Evolutionary conservation across 306 rosid genomes (phyloP).

Genomic region (Vigna mungo): DNA sequence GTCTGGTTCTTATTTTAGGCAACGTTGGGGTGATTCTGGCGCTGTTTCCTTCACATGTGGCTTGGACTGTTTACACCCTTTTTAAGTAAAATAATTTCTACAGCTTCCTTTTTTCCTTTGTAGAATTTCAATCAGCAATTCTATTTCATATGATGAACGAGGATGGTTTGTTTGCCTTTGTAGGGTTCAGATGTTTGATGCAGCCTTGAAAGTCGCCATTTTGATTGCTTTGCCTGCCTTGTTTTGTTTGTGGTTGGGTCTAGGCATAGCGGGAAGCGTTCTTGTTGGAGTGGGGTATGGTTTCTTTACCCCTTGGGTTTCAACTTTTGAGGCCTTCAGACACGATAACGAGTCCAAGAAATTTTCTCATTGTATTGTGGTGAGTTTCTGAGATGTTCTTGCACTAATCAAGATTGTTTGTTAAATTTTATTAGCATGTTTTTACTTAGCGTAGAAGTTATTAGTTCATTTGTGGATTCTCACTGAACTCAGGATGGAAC

Average conservation of each 20-base stretch:
- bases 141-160: neutral
- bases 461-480: conserved; percentile 10
- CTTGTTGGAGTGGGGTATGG: conserved; percentile 86
- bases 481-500: conserved; percentile 73
- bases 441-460: conserved; percentile 2
- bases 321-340: conserved; percentile 91
- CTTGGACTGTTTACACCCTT: conserved; percentile 79
- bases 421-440: conserved; percentile 19
- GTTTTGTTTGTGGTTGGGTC: conserved; percentile 83
- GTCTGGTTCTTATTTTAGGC: conserved; percentile 66
- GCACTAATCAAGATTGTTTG: neutral
- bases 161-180: conserved; percentile 38
- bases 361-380: conserved; percentile 68
- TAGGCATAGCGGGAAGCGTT: conserved; percentile 77
- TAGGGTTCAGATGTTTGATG: conserved; percentile 71
- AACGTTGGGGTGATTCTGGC: conserved; percentile 74
- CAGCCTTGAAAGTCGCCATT: conserved; percentile 71
- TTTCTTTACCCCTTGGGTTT: conserved; percentile 84
- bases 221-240: conserved; percentile 74
- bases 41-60: conserved; percentile 75
- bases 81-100: conserved; percentile 51
- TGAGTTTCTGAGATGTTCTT: conserved; percentile 38
- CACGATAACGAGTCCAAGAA: conserved; percentile 63
- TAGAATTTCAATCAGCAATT: conserved; percentile 15
- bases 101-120: neutral